Conservation (phyloP, 306 rosid species). For the Quercus dentata region DNA sequence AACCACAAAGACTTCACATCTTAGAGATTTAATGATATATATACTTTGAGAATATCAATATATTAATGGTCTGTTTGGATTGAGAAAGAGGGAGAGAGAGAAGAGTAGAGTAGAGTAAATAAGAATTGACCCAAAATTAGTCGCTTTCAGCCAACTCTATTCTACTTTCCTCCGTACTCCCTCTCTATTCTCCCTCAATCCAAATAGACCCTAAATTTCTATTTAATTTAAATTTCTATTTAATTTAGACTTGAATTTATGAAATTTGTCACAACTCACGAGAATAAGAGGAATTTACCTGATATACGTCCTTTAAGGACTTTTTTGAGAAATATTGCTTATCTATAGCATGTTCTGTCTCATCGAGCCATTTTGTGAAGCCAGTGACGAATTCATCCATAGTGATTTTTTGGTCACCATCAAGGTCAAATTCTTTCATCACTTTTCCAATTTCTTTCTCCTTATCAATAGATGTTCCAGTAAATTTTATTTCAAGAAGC, state of each 20-base stretch:
- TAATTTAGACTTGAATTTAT: too few relatives aligned
- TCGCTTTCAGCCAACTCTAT: fast-evolving
- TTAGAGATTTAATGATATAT: too few relatives aligned
- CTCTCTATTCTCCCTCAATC: fast-evolving
- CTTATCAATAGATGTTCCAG: constrained; percentile 21
- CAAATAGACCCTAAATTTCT: too few relatives aligned
- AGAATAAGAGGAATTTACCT: constrained; percentile 12
- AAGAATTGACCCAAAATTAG: too few relatives aligned
- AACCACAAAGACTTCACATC: not conserved
- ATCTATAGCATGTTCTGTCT: constrained; percentile 43
- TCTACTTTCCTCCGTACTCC: fast-evolving
- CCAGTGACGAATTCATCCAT: constrained; percentile 58
- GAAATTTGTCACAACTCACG: too few relatives aligned
- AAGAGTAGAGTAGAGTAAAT: too few relatives aligned
- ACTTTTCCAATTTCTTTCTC: constrained; percentile 38
- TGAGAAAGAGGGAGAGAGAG: too few relatives aligned
- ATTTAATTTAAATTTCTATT: too few relatives aligned
- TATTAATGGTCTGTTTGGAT: too few relatives aligned
- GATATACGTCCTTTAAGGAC: constrained; percentile 35
- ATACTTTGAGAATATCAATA: too few relatives aligned
- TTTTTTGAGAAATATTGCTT: constrained; percentile 34
- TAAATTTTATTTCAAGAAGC: constrained; percentile 29
- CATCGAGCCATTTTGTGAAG: constrained; percentile 43
- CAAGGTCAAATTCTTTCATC: constrained; percentile 43
- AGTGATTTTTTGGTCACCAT: constrained; percentile 43